Base-by-base conservation (phyloP, 2,329 filamentous ascomycete species). In the Exophiala spinifera region DNA sequence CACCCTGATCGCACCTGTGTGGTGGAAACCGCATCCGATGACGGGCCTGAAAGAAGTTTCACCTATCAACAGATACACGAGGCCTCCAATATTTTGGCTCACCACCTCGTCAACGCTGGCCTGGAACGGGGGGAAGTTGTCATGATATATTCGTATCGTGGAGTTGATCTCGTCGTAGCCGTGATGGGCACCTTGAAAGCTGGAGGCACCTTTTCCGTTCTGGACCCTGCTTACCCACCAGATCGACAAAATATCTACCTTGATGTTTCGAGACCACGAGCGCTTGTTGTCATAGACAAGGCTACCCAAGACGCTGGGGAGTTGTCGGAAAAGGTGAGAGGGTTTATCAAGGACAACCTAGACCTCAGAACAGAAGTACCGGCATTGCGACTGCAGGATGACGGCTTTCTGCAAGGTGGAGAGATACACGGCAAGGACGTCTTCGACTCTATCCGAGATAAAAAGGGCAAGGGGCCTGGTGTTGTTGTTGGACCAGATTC, bases 31-130 rank as follows among this genome's bases (percentile, higher is more conserved):
- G 70, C 77, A 63, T 74, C 68, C 1, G 69, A 64, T 47, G 71
- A 66, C 25, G 75, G 78, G 2, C 78, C 84, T 6, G 76, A 84
- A 67, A 79, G 88, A 59, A 74, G 72, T 46, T 96, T 94, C 71
- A 92, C 85, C 20, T 97, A 96, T 70, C 77, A 78, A 61, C 89
- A 95, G 66, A 96, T 97, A 67, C 81, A 91, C 67, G 87, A 96
- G 74, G 86, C 87, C 0, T 87, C 89, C 25, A 95, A 95, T 68
- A 78, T 83, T 15, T 71, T 96, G 5, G 88, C 90, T 19, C 85
- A 95, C 72, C 82, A 95, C 67, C 79, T 96, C 17, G 81, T 87
- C 50, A 78, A 86, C 47, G 79, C 84, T 64, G 91, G 91, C 54
- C 78, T 90, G 60, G 78, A 84, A 55, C 78, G 84, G 62, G 91